Percentiles rank a stretch among this genome's conserved stretches.
Conservation (phyloP, 2,329 filamentous ascomycete genomes). For the Didymella pinodella region DNA sequence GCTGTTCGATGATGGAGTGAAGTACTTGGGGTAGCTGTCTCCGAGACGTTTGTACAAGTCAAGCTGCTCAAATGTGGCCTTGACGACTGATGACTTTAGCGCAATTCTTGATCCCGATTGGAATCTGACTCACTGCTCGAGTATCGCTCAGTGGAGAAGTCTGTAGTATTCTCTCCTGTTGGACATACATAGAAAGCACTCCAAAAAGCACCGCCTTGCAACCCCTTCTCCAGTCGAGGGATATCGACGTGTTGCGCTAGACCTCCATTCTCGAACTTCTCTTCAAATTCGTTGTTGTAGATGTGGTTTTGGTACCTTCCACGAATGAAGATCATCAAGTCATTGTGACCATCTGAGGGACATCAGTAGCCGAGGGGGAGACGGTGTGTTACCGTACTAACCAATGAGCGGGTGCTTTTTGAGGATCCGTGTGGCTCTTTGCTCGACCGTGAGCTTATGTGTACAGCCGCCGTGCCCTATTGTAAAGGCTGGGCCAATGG, state of each 20-base stretch:
- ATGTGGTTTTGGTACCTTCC: conserved; percentile 76
- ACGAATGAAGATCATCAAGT: conserved; percentile 79
- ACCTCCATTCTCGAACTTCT: conserved; percentile 74
- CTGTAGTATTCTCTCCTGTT: conserved; percentile 62
- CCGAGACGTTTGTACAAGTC: conserved; percentile 74
- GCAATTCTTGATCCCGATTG: not conserved
- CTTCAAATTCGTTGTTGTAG: conserved; percentile 73
- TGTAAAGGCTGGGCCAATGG: conserved; percentile 11
- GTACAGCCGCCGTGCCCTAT: conserved; percentile 8
- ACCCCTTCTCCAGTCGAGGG: conserved; percentile 73
- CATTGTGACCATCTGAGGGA: conserved; percentile 81
- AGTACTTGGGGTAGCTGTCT: conserved; percentile 70
- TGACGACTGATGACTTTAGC: conserved; percentile 59
- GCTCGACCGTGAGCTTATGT: conserved; percentile 34
- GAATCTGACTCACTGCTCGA: conserved; percentile 62
- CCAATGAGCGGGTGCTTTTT: conserved; percentile 53
- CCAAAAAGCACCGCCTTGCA: conserved; percentile 90
- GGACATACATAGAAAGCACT: conserved; percentile 85
- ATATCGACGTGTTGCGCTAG: conserved; percentile 79
- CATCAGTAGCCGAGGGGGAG: conserved; percentile 27
- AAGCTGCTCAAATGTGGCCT: conserved; percentile 75
- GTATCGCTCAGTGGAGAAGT: conserved; percentile 79
- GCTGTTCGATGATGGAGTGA: conserved; percentile 70
- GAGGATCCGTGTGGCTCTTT: conserved; percentile 47
- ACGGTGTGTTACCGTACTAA: conserved; percentile 28